These are phyloP conservation scores for Paraphoma sp. DNA, from an alignment of 2,329 filamentous ascomycete species.

Conservation along the genomic window DNA sequence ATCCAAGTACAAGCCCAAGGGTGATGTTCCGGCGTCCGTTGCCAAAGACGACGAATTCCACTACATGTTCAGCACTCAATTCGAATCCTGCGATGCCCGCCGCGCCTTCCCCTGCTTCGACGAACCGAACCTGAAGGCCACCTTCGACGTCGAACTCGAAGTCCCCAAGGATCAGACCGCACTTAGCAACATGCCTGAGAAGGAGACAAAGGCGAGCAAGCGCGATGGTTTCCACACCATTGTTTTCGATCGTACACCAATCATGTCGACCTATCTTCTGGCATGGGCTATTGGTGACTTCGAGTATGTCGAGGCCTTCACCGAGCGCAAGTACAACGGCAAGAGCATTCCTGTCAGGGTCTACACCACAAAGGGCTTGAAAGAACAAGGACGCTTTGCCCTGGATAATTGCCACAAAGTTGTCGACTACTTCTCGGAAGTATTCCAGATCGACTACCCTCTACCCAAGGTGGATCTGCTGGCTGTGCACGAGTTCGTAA, in stretches of 20 bases:
- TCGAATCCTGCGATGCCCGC: slow-evolving; percentile 94
- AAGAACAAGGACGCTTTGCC: slow-evolving; percentile 88
- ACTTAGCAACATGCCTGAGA: slow-evolving; percentile 94
- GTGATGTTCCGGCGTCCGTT: slow-evolving; percentile 75
- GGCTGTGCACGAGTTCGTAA: slow-evolving; percentile 91
- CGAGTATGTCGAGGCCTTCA: slow-evolving; percentile 92
- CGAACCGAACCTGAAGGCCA: slow-evolving; percentile 95
- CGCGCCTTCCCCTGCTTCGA: slow-evolving; percentile 98
- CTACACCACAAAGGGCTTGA: slow-evolving; percentile 93
- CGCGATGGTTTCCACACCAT: slow-evolving; percentile 76
- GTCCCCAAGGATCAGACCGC: slow-evolving; percentile 87
- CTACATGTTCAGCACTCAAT: slow-evolving; percentile 89
- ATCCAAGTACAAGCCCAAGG: slow-evolving; percentile 87
- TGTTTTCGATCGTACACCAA: slow-evolving; percentile 86
- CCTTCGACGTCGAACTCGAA: slow-evolving; percentile 93
- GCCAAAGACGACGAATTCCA: slow-evolving; percentile 72
- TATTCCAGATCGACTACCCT: slow-evolving; percentile 87
- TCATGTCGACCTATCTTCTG: slow-evolving; percentile 95
- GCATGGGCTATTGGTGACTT: slow-evolving; percentile 98
- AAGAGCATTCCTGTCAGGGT: slow-evolving; percentile 91
- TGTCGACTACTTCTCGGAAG: slow-evolving; percentile 95
- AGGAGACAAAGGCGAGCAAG: slow-evolving; percentile 74
- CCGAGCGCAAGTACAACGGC: slow-evolving; percentile 87
- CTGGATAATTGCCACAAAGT: slow-evolving; percentile 90
- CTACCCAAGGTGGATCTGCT: slow-evolving; percentile 95